Evolutionary conservation across 106 monocot species (phyloP).

Genomic region (Dendrobium chrysotoxum): DNA sequence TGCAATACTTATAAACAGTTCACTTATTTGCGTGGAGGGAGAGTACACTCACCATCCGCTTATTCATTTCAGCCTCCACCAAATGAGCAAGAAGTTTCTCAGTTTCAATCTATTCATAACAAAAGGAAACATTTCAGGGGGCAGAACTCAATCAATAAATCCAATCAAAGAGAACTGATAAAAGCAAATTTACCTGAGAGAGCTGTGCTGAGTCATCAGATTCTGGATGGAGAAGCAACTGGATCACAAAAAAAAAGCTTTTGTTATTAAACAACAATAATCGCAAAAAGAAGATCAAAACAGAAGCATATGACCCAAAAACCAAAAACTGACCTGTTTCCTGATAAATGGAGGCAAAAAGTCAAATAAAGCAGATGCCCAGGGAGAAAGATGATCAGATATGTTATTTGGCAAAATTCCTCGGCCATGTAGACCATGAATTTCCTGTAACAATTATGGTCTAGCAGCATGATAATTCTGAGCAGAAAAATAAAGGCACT

Average conservation of each 20-base stretch:
- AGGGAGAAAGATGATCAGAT: conserved; percentile 72
- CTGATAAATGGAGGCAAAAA: conserved; percentile 88
- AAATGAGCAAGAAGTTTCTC: conserved; percentile 49
- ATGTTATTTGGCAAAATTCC: conserved; percentile 63
- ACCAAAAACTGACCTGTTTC: conserved; percentile 49
- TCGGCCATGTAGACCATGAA: conserved; percentile 67
- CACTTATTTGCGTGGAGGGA: not conserved
- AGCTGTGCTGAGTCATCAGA: conserved; percentile 56
- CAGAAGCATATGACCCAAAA: not conserved
- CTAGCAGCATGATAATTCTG: not conserved
- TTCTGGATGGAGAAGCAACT: conserved; percentile 52
- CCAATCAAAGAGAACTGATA: not conserved
- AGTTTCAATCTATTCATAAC: conserved; percentile 43
- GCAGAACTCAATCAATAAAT: not conserved
- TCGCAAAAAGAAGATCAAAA: not conserved
- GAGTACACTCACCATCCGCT: conserved; percentile 26
- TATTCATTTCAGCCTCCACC: conserved; percentile 49
- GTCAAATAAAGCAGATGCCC: conserved; percentile 92
- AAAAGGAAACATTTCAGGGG: not conserved
- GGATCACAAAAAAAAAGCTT: conserved; percentile 15
- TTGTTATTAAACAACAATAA: not conserved
- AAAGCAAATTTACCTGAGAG: conserved; percentile 30
- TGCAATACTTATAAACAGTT: not conserved
- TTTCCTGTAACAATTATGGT: conserved; percentile 48
- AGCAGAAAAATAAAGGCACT: not conserved